Percentiles rank a stretch among this genome's conserved stretches.
phyloP scores from a whole-genome alignment of 2,329 filamentous ascomycete species.

The Blastomyces gilchristii region DNA sequence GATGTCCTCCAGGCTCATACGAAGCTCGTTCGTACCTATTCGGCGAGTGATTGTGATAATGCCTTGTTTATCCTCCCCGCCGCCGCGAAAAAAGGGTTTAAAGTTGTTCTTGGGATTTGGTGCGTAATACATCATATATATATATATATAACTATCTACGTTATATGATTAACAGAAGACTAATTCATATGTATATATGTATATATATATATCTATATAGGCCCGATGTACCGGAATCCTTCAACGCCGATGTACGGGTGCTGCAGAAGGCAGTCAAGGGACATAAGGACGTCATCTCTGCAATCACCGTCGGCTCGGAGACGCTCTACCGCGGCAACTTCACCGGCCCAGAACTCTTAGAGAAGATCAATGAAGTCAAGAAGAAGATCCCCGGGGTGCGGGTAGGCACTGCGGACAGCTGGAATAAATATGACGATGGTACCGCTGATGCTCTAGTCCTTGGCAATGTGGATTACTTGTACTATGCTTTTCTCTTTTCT shows the following conservation, averaged over 20 bases:
- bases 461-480: constrained; percentile 51
- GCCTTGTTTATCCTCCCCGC: constrained; percentile 54
- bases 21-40: constrained; percentile 55
- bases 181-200: no score
- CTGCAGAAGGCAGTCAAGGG: constrained; percentile 37
- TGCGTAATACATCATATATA: constrained; percentile 24
- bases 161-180: no score
- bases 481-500: constrained; percentile 9
- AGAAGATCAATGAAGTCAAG: constrained; percentile 54
- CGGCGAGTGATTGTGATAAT: constrained; percentile 55
- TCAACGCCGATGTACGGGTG: constrained; percentile 50
- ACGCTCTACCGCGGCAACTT: constrained; percentile 59
- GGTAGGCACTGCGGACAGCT: constrained; percentile 60
- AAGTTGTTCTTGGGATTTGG: constrained; percentile 63
- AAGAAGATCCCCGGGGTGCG: constrained; percentile 42
- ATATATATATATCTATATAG: no score
- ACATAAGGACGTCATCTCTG: constrained; percentile 52
- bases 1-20: constrained; percentile 46
- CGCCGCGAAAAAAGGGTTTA: constrained; percentile 53
- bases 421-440: constrained; percentile 62
- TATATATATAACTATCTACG: no score
- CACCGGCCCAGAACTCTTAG: constrained; percentile 49
- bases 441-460: constrained; percentile 55
- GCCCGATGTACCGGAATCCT: constrained; percentile 52
- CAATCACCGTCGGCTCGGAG: constrained; percentile 61